Evolutionary conservation across 2,329 filamentous ascomycete species (phyloP), one percentile per base, ranked within the genome.

Genomic region (Aaosphaeria pasadenensis): DNA sequence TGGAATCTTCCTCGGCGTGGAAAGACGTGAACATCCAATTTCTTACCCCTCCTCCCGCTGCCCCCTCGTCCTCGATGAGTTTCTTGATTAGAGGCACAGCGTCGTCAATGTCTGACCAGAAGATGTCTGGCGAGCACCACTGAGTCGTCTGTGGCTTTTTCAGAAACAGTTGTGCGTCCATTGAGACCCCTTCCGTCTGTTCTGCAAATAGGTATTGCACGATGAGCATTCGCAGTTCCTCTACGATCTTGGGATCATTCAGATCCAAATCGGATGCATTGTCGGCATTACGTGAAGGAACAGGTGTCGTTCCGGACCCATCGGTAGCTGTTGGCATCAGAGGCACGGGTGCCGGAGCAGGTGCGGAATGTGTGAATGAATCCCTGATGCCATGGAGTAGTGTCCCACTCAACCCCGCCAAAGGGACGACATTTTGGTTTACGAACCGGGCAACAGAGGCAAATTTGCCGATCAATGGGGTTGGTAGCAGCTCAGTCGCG

Each of bases 131-230:
- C 17, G 53, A 50, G 11, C 54, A 58, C 62, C 63, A 67, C 0
- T 51, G 42, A n/a, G 57, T 39, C 29, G 56, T 53, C 11, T 52
- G 52, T 17, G 57, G 56, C 39, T 56, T 59, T 38, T 47, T 59
- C 30, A 67, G 28, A 33, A 66, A 60, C 2, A 67, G 42, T 13
- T 62, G 58, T 5, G 62, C 57, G 45, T 67, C 64, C 5, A 48
- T 53, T 4, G 58, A 61, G 7, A 62, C 55, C 4, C 64, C 63
- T 7, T 65, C 58, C 30, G 56, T 58, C 4, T 45, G 43, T 35
- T 66, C 64, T 2, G 64, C 59, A 44, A 62, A 65, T 5, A 62
- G 33, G 35, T 58, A 61, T n/a, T 49, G 47, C 3, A 53, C 51
- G 13, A 64, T 64, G 5, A 55, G 48, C 9, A 46, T 52, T 29